Percentiles rank a stretch among this genome's conserved stretches.
phyloP scores from a whole-genome alignment of 139 green algal genomes.

The Picochlorum sp. region DNA sequence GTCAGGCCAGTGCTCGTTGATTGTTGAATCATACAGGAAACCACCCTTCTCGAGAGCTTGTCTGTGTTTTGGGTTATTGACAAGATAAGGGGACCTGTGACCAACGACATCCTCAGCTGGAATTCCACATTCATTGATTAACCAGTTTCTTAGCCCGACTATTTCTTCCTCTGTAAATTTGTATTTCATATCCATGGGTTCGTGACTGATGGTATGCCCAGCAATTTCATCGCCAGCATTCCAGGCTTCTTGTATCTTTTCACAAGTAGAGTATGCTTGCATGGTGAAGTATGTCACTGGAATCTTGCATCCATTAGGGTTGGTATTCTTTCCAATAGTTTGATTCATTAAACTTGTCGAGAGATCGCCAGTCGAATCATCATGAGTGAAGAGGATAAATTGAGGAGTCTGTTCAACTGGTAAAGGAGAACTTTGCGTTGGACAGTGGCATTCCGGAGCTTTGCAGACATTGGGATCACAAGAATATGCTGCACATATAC shows the following conservation, averaged over 20 bases:
- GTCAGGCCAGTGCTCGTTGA: slow-evolving; percentile 11
- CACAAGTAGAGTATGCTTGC: slow-evolving; percentile 4
- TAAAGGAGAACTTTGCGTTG: not conserved
- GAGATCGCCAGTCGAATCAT: slow-evolving; percentile 1
- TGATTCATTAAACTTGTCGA: slow-evolving; percentile 12
- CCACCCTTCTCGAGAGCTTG: slow-evolving; percentile 15
- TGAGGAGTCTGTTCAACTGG: slow-evolving; percentile 12
- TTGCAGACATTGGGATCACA: not conserved
- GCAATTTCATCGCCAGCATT: slow-evolving; percentile 16
- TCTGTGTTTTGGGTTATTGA: slow-evolving; percentile 13
- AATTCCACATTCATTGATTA: slow-evolving; percentile 17
- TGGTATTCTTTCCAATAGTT: not conserved
- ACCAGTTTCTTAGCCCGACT: not conserved
- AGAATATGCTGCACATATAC: not conserved
- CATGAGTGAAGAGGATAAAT: slow-evolving; percentile 14
- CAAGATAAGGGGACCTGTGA: slow-evolving; percentile 18
- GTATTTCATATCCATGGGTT: not conserved
- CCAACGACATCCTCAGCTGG: slow-evolving; percentile 9
- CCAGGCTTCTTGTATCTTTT: slow-evolving; percentile 3
- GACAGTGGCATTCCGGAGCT: slow-evolving; percentile 3
- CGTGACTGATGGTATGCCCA: slow-evolving; percentile 9
- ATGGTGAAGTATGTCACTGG: slow-evolving; percentile 14
- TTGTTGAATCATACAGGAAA: slow-evolving; percentile 24
- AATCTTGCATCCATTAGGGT: slow-evolving; percentile 9
- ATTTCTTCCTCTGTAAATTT: slow-evolving; percentile 15